Percentiles rank a stretch among this genome's conserved stretches.
Conservation (phyloP, 306 rosid genomes). For the Datisca glomerata region DNA sequence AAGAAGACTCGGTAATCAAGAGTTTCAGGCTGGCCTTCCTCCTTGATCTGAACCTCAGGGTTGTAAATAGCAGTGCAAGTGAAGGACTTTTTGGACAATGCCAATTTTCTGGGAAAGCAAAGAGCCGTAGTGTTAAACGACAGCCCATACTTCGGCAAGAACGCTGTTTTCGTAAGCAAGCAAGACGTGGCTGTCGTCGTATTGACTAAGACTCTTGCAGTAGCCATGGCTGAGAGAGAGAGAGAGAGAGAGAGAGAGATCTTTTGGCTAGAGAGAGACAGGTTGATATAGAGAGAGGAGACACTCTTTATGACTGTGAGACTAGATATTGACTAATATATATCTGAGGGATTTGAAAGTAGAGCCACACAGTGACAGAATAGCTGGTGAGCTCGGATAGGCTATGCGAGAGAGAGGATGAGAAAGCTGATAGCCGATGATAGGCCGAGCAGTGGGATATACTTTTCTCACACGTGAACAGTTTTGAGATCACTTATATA, state of each 20-base stretch:
- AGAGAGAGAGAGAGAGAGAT: slow-evolving; percentile 1
- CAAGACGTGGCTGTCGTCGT: slow-evolving; percentile 26
- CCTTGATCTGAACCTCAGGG: slow-evolving; percentile 52
- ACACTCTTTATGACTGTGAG: too few species aligned
- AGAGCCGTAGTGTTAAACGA: slow-evolving; percentile 8
- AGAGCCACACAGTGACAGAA: too few species aligned
- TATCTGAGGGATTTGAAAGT: too few species aligned
- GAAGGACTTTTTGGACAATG: slow-evolving; percentile 31
- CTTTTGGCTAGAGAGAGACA: background rate
- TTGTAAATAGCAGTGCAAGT: slow-evolving; percentile 66
- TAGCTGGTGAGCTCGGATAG: too few species aligned
- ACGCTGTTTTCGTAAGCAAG: slow-evolving; percentile 26
- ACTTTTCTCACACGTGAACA: too few species aligned
- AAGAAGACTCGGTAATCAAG: slow-evolving; percentile 77
- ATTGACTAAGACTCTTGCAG: slow-evolving; percentile 62
- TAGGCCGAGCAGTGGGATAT: too few species aligned
- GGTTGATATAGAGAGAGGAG: too few species aligned
- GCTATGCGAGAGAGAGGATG: too few species aligned
- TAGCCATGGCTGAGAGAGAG: slow-evolving; percentile 45
- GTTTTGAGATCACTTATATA: too few species aligned
- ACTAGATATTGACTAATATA: too few species aligned
- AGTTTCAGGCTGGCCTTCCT: slow-evolving; percentile 70
- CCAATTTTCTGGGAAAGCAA: slow-evolving; percentile 22
- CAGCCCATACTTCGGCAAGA: slow-evolving; percentile 17
- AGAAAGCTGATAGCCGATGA: too few species aligned